Conservation (phyloP, 2,329 filamentous ascomycete species). For the Ophiosphaerella narmari region DNA sequence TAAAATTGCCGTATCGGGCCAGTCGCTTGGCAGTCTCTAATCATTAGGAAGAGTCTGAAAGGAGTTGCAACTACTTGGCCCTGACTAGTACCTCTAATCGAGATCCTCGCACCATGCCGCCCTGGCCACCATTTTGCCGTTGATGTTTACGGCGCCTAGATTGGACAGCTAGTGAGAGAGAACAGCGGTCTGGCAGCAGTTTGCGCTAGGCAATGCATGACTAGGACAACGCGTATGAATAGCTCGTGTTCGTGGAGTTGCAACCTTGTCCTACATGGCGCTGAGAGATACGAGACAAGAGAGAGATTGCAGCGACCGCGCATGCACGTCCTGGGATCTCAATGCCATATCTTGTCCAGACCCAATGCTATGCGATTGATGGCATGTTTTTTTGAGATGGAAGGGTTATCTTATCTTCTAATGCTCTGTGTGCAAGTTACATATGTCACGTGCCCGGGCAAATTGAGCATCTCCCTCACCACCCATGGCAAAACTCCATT, state of each 20-base stretch:
- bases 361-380: too few species aligned
- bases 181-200: background rate
- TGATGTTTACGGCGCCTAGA: background rate
- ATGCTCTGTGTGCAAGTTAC: too few species aligned
- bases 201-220: background rate
- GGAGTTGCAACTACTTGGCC: constrained; percentile 12
- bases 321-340: too few species aligned
- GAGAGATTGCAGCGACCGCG: too few species aligned
- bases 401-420: too few species aligned
- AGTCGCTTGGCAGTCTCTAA: constrained; percentile 24
- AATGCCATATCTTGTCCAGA: too few species aligned
- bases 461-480: background rate
- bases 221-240: background rate
- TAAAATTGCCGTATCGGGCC: constrained; percentile 26
- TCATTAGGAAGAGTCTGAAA: constrained; percentile 17
- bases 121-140: background rate
- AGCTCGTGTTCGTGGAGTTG: constrained; percentile 4
- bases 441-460: too few species aligned
- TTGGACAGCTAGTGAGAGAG: background rate
- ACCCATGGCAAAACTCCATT: background rate
- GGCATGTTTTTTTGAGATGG: too few species aligned
- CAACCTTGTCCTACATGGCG: background rate
- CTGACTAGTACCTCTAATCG: background rate
- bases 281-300: background rate
- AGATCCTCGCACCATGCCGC: background rate